A percentile compares a stretch with the other conserved stretches of the same genome.
These are phyloP conservation scores for Didymella pomorum DNA, from an alignment of 2,329 filamentous ascomycete genomes.

Conservation along the genomic window DNA sequence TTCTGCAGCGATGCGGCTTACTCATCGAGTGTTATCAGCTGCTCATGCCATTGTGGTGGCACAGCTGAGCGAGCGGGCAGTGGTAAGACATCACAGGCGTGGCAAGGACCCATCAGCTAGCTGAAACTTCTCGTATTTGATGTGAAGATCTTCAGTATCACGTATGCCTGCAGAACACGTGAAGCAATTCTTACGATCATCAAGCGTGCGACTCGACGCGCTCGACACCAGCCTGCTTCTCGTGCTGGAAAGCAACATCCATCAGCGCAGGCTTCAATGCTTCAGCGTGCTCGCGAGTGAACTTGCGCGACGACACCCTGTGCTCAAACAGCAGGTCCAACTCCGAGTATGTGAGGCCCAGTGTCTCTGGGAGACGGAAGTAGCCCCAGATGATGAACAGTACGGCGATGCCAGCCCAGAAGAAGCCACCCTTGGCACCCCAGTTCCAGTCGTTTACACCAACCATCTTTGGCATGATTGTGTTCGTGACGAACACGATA, in stretches of 20 bases:
- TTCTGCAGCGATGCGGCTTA: constrained; percentile 4
- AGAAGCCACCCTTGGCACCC: constrained; percentile 36
- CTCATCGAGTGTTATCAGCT: constrained; percentile 7
- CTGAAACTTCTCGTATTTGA: constrained; percentile 10
- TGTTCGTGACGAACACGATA: constrained; percentile 34
- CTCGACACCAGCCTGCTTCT: constrained; percentile 30
- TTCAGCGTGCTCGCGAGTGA: constrained; percentile 32
- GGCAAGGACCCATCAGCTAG: constrained; percentile 5
- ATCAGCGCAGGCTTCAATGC: constrained; percentile 28
- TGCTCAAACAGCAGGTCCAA: constrained; percentile 36
- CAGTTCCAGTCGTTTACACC: constrained; percentile 37
- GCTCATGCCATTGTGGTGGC: constrained; percentile 8
- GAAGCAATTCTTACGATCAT: background rate
- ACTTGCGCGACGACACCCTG: constrained; percentile 35
- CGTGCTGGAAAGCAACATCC: constrained; percentile 28
- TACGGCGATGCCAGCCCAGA: constrained; percentile 33
- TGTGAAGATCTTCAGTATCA: background rate
- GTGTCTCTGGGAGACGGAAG: constrained; percentile 36
- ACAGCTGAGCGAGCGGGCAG: constrained; percentile 6
- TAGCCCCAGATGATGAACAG: constrained; percentile 34
- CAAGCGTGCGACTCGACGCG: constrained; percentile 28
- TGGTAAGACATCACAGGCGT: constrained; percentile 1
- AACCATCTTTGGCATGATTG: constrained; percentile 37
- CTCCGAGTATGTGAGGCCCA: constrained; percentile 34
- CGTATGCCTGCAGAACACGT: background rate